Evolutionary conservation across 371 early-diverging fungal species (phyloP).

Genomic region (Mucor velutinosus): DNA sequence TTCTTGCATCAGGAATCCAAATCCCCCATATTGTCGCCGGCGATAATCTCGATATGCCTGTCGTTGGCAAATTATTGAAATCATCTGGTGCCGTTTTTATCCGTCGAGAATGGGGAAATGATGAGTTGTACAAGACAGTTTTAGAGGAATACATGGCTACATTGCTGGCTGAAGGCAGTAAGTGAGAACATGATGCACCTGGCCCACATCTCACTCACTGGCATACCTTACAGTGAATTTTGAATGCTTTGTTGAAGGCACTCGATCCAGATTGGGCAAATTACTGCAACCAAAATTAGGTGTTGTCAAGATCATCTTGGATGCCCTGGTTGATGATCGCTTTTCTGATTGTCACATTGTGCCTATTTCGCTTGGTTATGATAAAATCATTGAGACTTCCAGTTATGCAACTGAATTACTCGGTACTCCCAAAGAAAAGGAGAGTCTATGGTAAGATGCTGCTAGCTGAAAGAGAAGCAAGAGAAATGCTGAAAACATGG

Average conservation of each 20-base stretch:
- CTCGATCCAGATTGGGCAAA: constrained; percentile 80
- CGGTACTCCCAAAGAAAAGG: constrained; percentile 85
- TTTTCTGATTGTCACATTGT: constrained; percentile 77
- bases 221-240: constrained; percentile 58
- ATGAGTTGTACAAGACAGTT: constrained; percentile 70
- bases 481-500: no score
- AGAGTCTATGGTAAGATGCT: constrained; percentile 62
- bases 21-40: constrained; percentile 91
- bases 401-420: constrained; percentile 74
- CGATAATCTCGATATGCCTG: constrained; percentile 84
- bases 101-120: constrained; percentile 81
- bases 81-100: constrained; percentile 85
- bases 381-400: constrained; percentile 86
- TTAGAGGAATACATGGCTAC: constrained; percentile 79
- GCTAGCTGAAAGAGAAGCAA: not conserved
- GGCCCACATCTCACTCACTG: not conserved
- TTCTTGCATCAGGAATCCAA: constrained; percentile 52
- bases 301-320: constrained; percentile 80
- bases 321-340: constrained; percentile 65
- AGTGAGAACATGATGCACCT: not conserved
- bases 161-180: constrained; percentile 45
- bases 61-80: constrained; percentile 72
- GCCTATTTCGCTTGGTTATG: constrained; percentile 87
- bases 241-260: constrained; percentile 89
- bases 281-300: constrained; percentile 83